Base-by-base conservation (phyloP, 352 stramenopile genomes). In the Phytophthora rubi region DNA sequence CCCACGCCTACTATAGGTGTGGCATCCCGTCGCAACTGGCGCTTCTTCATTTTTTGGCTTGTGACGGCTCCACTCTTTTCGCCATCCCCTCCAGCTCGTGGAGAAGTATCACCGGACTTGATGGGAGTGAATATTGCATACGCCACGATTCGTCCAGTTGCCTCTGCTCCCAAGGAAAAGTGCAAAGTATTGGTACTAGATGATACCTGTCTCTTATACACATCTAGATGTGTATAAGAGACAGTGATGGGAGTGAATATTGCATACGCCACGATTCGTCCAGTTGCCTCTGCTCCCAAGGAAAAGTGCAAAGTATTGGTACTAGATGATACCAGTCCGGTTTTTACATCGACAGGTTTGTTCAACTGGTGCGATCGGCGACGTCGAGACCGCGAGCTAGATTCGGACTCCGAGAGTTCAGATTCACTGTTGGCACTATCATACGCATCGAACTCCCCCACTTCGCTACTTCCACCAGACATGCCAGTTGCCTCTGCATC, bases 401-500 rank as follows among this genome's bases (percentile, higher is more conserved):
- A 81, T 64, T 95, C 87, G 1, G 81, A 82, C 59, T 95, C 89
- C 0, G 89, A 95, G 37, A 91, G 81, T 39, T 97, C 89, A 0
- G 89, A 95, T 61, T 97, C 89, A 30, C 89, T 97, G 64, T 97
- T 95, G 64, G 53, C 73, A 49, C 85, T 95, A 56, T 96, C 89
- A 56, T 94, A 93, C 7, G 79, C 67, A 56, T 93, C 84, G 54
- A 63, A 70, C 35, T 76, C 62, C 21, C 58, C 72, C 33, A 62
- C 72, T 49, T 74, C 68, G 13, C 57, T 75, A n/a, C 59, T 81
- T 48, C 48, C 80, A 39, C 65, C 59, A 49, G 69, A 79, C 18
- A 59, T 72, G 6, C 68, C 52, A 47, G 61, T 60, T 9, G 61
- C 51, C 51, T 91, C 78, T 18, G 48, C 53, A 30, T 92, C 83